phyloP scores from a whole-genome alignment of 106 monocot species.

The Gastrodia elata region DNA sequence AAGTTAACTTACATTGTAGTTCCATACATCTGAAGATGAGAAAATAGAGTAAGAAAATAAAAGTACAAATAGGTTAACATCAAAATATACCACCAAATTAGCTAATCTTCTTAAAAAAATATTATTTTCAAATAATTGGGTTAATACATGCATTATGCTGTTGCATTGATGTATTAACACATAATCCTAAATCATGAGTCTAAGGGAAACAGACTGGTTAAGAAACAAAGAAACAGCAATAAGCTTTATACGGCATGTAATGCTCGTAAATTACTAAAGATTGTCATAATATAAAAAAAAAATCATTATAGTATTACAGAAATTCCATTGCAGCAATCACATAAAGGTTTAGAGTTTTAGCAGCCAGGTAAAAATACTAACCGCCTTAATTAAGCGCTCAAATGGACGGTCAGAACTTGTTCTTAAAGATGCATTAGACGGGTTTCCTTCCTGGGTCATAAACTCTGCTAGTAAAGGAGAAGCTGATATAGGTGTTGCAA shows the following conservation, averaged over 20 bases:
- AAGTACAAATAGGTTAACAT: too few species aligned
- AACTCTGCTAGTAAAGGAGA: slow-evolving; percentile 86
- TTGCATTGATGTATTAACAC: too few species aligned
- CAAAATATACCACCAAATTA: too few species aligned
- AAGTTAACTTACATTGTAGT: too few species aligned
- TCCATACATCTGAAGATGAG: too few species aligned
- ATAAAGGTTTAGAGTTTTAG: neutral
- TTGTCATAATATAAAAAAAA: neutral
- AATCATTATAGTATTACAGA: neutral
- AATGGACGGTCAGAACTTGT: slow-evolving; percentile 50
- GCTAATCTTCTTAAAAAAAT: too few species aligned
- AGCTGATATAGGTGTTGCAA: slow-evolving; percentile 82
- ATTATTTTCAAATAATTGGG: neutral
- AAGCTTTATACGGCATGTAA: neutral
- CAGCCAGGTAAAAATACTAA: slow-evolving; percentile 22
- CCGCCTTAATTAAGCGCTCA: slow-evolving; percentile 72
- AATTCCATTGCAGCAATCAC: neutral
- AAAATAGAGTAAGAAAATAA: too few species aligned
- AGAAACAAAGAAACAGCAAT: neutral
- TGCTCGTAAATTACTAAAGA: neutral
- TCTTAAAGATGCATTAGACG: slow-evolving; percentile 31
- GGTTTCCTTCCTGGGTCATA: slow-evolving; percentile 39
- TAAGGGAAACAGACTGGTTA: neutral
- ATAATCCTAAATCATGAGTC: too few species aligned
- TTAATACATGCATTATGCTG: neutral